These are phyloP conservation scores for Aaosphaeria arxii DNA, from an alignment of 2,329 filamentous ascomycete species.

Conservation along the genomic window DNA sequence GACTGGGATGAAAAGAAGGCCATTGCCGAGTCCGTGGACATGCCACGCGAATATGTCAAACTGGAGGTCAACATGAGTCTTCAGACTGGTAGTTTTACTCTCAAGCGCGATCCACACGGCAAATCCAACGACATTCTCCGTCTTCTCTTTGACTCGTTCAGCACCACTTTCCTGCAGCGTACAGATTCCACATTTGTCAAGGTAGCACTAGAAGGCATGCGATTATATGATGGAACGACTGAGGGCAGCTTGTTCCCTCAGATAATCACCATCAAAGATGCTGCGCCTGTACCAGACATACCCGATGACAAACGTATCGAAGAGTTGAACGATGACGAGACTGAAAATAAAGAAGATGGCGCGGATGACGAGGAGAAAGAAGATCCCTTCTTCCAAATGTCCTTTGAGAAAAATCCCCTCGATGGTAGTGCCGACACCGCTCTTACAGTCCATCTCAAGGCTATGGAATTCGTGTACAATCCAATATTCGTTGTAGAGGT, in stretches of 20 bases:
- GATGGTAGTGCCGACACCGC: conserved; percentile 90
- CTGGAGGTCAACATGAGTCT: conserved; percentile 89
- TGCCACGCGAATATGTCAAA: conserved; percentile 88
- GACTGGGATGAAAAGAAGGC: conserved; percentile 97
- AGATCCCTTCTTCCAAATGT: conserved; percentile 87
- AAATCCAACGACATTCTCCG: conserved; percentile 78
- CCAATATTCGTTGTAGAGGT: conserved; percentile 88
- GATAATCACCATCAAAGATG: conserved; percentile 93
- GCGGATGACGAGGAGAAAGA: conserved; percentile 48
- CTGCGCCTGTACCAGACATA: conserved; percentile 49
- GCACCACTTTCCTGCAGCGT: conserved; percentile 82
- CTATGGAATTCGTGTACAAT: conserved; percentile 96
- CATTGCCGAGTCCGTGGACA: conserved; percentile 80
- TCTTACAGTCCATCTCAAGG: conserved; percentile 86
- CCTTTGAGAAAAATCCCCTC: conserved; percentile 92
- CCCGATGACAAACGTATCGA: conserved; percentile 49
- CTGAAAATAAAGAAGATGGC: conserved; percentile 42
- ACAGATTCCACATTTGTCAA: conserved; percentile 89
- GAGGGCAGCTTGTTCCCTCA: conserved; percentile 88
- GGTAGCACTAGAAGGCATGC: conserved; percentile 84
- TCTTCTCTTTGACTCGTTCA: conserved; percentile 91
- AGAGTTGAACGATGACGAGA: conserved; percentile 49
- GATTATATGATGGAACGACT: conserved; percentile 94
- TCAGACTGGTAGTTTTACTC: conserved; percentile 92
- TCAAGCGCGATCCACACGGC: conserved; percentile 81